Conservation (phyloP, 2,329 filamentous ascomycete genomes). For the Talaromyces pinophilus region DNA sequence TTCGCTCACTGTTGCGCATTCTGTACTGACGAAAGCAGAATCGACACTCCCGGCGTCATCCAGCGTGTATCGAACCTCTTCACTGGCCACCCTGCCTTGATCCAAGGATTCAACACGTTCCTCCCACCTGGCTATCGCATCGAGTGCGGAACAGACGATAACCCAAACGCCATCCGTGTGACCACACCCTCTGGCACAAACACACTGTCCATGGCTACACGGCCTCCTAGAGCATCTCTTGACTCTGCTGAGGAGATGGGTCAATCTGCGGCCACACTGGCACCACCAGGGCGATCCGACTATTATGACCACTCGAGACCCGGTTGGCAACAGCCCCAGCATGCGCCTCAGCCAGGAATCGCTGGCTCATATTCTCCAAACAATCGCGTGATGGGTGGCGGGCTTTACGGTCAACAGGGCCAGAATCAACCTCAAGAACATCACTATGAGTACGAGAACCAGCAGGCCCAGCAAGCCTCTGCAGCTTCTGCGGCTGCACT, state of each 20-base stretch:
- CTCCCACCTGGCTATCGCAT: constrained; percentile 93
- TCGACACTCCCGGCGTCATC: constrained; percentile 96
- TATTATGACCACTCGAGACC: constrained; percentile 45
- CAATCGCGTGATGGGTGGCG: constrained; percentile 39
- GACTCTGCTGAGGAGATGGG: constrained; percentile 37
- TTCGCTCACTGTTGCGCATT: background rate
- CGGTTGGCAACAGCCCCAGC: constrained; percentile 42
- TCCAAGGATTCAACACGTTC: constrained; percentile 98
- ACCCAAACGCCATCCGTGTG: constrained; percentile 93
- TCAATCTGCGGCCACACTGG: constrained; percentile 33
- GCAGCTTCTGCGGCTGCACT: constrained; percentile 44
- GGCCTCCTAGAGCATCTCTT: constrained; percentile 33
- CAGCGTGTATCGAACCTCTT: constrained; percentile 95
- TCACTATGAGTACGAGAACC: constrained; percentile 46
- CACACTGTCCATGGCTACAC: constrained; percentile 71
- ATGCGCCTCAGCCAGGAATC: constrained; percentile 36
- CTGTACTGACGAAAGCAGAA: constrained; percentile 49
- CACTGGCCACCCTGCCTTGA: constrained; percentile 89
- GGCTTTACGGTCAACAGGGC: constrained; percentile 40
- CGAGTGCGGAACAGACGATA: constrained; percentile 89
- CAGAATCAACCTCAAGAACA: constrained; percentile 45
- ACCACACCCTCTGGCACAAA: constrained; percentile 98
- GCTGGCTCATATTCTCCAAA: constrained; percentile 45
- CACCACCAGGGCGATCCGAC: constrained; percentile 38
- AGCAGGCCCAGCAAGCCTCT: constrained; percentile 51